Conservation (phyloP, 305 asterid species). For the Solanum aculeatissimum region DNA sequence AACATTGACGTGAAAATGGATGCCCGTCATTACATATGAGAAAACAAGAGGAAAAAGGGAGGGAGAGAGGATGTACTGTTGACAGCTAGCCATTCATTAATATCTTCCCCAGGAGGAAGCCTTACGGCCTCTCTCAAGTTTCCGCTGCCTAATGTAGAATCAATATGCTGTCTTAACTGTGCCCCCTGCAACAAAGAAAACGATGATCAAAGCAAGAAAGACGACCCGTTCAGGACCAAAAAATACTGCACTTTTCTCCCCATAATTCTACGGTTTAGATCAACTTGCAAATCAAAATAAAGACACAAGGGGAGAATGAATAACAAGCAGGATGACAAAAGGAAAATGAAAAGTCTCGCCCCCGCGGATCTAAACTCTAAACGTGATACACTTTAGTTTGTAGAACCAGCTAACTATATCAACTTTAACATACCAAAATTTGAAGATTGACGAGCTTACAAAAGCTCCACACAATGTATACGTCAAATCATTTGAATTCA, state of each 20-base stretch:
- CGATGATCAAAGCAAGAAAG: neutral
- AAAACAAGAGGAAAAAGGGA: neutral
- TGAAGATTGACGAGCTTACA: neutral
- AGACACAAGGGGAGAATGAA: neutral
- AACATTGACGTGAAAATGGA: neutral
- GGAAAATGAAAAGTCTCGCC: neutral
- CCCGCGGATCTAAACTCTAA: neutral
- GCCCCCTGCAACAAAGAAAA: slow-evolving; percentile 58
- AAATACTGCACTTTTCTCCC: neutral
- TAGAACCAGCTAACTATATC: neutral
- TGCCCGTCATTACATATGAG: neutral
- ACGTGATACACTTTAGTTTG: neutral
- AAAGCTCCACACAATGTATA: neutral
- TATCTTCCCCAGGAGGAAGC: slow-evolving; percentile 92
- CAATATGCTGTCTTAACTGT: slow-evolving; percentile 78
- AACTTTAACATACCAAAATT: neutral
- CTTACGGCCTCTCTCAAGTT: slow-evolving; percentile 89
- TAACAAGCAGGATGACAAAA: neutral
- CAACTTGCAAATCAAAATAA: neutral
- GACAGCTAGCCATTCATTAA: slow-evolving; percentile 93
- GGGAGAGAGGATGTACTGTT: slow-evolving; percentile 40
- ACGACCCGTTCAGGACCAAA: neutral
- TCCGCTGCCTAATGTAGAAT: slow-evolving; percentile 89
- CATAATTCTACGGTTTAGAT: neutral
- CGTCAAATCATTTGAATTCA: neutral